phyloP scores from a whole-genome alignment of 108 stramenopile species.

The Cyclotella distinguenda region DNA sequence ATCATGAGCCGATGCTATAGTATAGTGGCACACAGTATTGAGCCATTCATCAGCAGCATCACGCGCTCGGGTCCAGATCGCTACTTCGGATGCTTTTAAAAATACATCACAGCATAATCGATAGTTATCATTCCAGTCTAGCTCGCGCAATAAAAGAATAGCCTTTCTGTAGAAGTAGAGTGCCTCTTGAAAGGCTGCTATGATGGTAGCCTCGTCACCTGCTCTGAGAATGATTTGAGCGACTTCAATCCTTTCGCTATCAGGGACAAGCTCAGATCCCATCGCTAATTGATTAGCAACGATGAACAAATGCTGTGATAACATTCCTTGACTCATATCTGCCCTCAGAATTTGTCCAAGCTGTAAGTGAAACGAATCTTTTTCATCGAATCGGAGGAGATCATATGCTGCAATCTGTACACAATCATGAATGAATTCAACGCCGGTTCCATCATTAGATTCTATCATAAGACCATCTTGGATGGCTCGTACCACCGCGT shows the following conservation, averaged over 20 bases:
- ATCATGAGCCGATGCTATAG: neutral
- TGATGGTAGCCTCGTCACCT: neutral
- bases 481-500: neutral
- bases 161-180: slow-evolving; percentile 5
- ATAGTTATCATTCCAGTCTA: slow-evolving; percentile 12
- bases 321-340: neutral
- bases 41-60: slow-evolving; percentile 4
- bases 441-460: neutral
- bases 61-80: neutral
- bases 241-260: neutral
- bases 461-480: slow-evolving; percentile 11
- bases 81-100: slow-evolving; percentile 4
- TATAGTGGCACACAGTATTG: neutral
- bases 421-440: slow-evolving; percentile 11
- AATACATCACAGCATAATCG: slow-evolving; percentile 6
- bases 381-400: neutral
- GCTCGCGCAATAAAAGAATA: neutral
- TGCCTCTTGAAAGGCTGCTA: neutral
- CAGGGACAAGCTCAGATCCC: neutral
- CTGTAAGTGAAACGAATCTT: slow-evolving; percentile 2
- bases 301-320: neutral
- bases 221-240: slow-evolving; percentile 3
- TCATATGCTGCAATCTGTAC: slow-evolving; percentile 12
- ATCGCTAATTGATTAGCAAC: slow-evolving; percentile 12
- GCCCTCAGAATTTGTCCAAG: neutral